Conservation (phyloP, 345 rosid species). For the Moricandia arvensis region DNA sequence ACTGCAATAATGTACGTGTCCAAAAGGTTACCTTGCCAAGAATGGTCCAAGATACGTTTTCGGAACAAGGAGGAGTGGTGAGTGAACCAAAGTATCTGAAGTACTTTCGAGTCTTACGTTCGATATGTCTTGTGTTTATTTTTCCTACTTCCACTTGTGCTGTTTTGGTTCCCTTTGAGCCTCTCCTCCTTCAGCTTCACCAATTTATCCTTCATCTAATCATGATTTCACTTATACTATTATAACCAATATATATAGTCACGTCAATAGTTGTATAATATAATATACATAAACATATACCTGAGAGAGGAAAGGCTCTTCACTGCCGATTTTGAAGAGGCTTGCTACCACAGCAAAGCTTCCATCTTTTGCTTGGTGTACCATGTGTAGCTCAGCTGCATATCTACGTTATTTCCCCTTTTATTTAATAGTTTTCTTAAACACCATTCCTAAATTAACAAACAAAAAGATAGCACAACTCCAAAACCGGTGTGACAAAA, state of each 20-base stretch:
- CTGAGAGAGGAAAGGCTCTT: constrained; percentile 56
- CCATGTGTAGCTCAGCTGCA: constrained; percentile 75
- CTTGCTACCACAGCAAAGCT: constrained; percentile 50
- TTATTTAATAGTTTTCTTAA: neutral
- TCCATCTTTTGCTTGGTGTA: constrained; percentile 53
- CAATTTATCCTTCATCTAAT: constrained; percentile 45
- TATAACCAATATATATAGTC: neutral
- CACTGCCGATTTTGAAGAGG: constrained; percentile 47
- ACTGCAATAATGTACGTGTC: neutral
- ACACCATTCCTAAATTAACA: neutral
- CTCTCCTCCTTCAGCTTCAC: constrained; percentile 40
- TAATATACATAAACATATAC: neutral
- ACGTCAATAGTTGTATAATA: neutral
- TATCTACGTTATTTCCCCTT: constrained; percentile 39
- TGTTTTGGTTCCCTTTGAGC: constrained; percentile 30
- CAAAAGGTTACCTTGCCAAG: constrained; percentile 48
- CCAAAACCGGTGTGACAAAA: neutral
- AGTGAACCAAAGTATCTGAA: constrained; percentile 75
- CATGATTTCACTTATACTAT: neutral
- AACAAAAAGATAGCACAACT: neutral
- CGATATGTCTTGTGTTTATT: constrained; percentile 43
- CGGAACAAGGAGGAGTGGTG: constrained; percentile 85
- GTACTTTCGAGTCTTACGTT: constrained; percentile 44
- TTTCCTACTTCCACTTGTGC: constrained; percentile 47
- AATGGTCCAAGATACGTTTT: constrained; percentile 59